phyloP scores from a whole-genome alignment of 495 filamentous ascomycete genomes.

The Lepidopterella palustris region DNA sequence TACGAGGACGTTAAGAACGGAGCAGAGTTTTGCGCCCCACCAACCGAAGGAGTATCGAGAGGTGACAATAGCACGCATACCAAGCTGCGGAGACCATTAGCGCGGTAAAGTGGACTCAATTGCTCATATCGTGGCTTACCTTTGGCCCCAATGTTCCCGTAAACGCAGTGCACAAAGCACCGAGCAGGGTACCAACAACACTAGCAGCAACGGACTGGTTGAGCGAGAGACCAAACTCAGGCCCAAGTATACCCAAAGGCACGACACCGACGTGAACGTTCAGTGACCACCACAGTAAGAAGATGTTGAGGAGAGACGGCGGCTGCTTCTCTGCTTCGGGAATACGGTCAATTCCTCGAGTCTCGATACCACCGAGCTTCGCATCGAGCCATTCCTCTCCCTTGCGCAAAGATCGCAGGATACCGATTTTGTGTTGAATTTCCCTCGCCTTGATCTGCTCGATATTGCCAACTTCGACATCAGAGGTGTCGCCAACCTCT shows the following conservation, averaged over 20 bases:
- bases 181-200: slow-evolving; percentile 44
- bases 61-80: slow-evolving; percentile 38
- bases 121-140: slow-evolving; percentile 25
- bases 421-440: background rate
- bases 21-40: slow-evolving; percentile 18
- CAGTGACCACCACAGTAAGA: slow-evolving; percentile 6
- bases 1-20: slow-evolving; percentile 15
- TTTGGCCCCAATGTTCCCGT: slow-evolving; percentile 47
- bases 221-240: slow-evolving; percentile 45
- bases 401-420: background rate
- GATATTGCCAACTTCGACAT: background rate
- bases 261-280: slow-evolving; percentile 11
- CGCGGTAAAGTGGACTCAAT: slow-evolving; percentile 43
- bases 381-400: slow-evolving; percentile 9
- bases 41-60: slow-evolving; percentile 17
- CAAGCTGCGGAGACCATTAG: slow-evolving; percentile 49
- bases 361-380: slow-evolving; percentile 6
- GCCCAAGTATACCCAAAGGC: slow-evolving; percentile 32
- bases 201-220: slow-evolving; percentile 47
- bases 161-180: slow-evolving; percentile 43
- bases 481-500: background rate
- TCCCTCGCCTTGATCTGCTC: slow-evolving; percentile 5
- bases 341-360: slow-evolving; percentile 8
- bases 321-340: slow-evolving; percentile 11
- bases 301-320: slow-evolving; percentile 4